Conservation (phyloP, 257 asterid genomes). For the Thymus quinquecostatus region DNA sequence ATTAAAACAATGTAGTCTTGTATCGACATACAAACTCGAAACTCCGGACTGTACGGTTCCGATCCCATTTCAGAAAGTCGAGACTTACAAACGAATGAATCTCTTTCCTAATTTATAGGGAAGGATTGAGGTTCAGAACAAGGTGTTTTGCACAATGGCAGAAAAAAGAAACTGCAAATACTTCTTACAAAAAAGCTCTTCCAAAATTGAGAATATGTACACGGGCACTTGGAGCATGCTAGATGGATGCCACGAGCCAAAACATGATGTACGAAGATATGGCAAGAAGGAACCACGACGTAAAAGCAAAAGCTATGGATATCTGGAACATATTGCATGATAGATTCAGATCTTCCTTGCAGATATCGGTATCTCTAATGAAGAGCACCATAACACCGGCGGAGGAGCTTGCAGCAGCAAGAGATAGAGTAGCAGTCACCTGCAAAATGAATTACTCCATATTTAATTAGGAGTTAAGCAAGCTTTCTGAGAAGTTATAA, state of each 20-base stretch:
- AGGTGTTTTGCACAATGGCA: not conserved
- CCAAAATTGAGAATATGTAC: slow-evolving; percentile 40
- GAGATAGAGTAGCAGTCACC: slow-evolving; percentile 85
- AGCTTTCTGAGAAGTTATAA: not conserved
- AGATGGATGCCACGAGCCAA: slow-evolving; percentile 76
- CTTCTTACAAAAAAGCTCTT: slow-evolving; percentile 24
- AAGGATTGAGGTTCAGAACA: slow-evolving; percentile 6
- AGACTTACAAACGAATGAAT: slow-evolving; percentile 4
- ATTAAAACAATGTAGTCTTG: not conserved
- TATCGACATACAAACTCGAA: slow-evolving; percentile 15
- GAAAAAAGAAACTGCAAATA: not conserved
- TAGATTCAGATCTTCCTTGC: slow-evolving; percentile 44
- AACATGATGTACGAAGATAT: slow-evolving; percentile 82
- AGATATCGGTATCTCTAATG: slow-evolving; percentile 59
- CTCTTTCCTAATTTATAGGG: not conserved
- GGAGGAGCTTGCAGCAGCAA: slow-evolving; percentile 92
- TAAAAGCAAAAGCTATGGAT: slow-evolving; percentile 77
- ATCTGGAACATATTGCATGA: slow-evolving; percentile 73
- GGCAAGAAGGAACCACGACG: slow-evolving; percentile 83
- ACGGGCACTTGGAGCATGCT: slow-evolving; percentile 8
- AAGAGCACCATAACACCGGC: slow-evolving; percentile 81
- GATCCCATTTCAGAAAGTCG: not conserved
- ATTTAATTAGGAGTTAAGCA: not conserved
- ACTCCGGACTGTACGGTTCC: slow-evolving; percentile 7
- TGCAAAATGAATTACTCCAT: slow-evolving; percentile 36